Evolutionary conservation across 129 eudicot genomes (phyloP), one percentile per base, ranked within the genome.

Genomic region (Flaveria bidentis): DNA sequence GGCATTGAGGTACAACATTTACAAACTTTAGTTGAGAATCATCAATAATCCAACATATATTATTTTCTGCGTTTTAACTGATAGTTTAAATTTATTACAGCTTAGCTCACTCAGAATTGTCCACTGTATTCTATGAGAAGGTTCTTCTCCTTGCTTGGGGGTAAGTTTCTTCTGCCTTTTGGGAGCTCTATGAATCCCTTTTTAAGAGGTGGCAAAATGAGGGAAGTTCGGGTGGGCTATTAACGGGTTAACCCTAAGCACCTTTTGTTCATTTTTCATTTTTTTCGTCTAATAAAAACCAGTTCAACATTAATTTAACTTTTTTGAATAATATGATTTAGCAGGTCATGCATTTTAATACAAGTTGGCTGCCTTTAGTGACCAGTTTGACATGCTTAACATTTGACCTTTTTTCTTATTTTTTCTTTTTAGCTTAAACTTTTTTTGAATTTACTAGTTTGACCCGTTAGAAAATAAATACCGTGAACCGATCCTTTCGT

Each of bases 131-230:
- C 92, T 94, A 88, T 30, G 98, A 91, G 82, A 91, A 89, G 84
- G 96, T 94, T 71, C 93, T 94, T 46, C 96, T 91, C 61, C 91
- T 94, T 73, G 96, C 98, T 58, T 94, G 91, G 93, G 98, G 97
- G 98, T 94, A 84, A 85, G 93, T 44, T 66, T 67, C 46, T 22
- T 73, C 73, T 56, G 26, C 56, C 30, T 49, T 64, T 17, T 17
- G 7, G 23, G 14, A 61, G 9, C 58, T 15, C 16, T 16, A 12
- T 56, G 12, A 18, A 56, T 14, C 16, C n/a, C n/a, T 23, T 23
- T 23, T 23, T 33, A 22, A 23, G 39, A 60, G 33, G 28, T 56
- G 63, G 33, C 1, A 22, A 56, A 56, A 56, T 56, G 30, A 20
- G 63, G 26, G 6, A 26, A 36, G 41, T 36, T 22, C 1, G 1